Evolutionary conservation across 139 green algal genomes (phyloP), one percentile per base, ranked within the genome.

Genomic region (Chlamydomonas applanata): DNA sequence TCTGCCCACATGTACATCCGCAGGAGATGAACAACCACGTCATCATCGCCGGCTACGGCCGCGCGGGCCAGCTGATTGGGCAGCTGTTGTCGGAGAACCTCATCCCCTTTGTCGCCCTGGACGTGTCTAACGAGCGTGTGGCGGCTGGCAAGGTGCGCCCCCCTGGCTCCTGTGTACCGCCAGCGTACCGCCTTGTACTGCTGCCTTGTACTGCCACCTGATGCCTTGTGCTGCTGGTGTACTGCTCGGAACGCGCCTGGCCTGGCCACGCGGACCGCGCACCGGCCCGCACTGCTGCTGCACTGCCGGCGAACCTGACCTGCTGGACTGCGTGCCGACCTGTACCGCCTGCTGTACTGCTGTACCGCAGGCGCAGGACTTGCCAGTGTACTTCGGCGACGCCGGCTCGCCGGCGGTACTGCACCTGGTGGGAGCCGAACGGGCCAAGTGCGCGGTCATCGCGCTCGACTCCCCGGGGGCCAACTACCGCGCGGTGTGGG

Each of bases 321-420:
- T n/a, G n/a, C n/a, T n/a, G n/a, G n/a, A n/a, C n/a, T n/a, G n/a
- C n/a, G n/a, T n/a, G n/a, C n/a, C n/a, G n/a, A n/a, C n/a, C n/a
- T 49, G 30, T 30, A 46, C 40, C 40, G 40, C 11, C 40, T 36
- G 25, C 27, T 25, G 11, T 66, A 36, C 17, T 52, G 59, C 71
- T 71, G 24, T 13, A 9, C 57, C 22, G 82, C 84, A 71, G 94
- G 94, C 76, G 29, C 79, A 89, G 60, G 95, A 98, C 79, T 83
- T 98, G 54, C 94, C 95, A 0, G 94, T 99, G 1, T 99, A 97
- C 88, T 99, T 98, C 89, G 96, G 96, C 29, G 96, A 99, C 59
- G 94, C 95, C 0, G 96, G 84, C 34, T 85, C 75, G 0, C 79
- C 82, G 46, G 77, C 77, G 0, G 86, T 91, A 46, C 79, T 91